Evolutionary conservation across 148 eudicot species (phyloP).

Genomic region (Oxyria digyna): DNA sequence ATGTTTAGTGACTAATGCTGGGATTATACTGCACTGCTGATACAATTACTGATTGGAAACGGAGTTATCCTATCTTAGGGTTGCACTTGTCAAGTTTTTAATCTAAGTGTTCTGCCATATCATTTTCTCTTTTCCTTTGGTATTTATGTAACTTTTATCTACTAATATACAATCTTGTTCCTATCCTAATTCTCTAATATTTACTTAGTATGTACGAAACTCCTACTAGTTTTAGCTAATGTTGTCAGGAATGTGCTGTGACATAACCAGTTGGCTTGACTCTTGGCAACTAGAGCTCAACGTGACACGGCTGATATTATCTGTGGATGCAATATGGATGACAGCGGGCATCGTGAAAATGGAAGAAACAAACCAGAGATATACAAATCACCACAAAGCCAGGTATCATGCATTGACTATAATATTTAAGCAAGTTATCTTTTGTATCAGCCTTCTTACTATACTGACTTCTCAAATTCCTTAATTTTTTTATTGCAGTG

Average conservation of each 20-base stretch:
- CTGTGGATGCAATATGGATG: constrained; percentile 45
- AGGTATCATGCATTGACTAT: constrained; percentile 27
- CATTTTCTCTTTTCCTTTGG: background rate
- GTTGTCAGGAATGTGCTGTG: background rate
- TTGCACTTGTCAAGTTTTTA: background rate
- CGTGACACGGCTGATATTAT: background rate
- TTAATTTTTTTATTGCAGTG: constrained; percentile 33
- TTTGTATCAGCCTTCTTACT: background rate
- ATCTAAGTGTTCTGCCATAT: background rate
- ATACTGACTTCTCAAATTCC: background rate
- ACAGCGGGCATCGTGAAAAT: constrained; percentile 73
- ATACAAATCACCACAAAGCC: constrained; percentile 60
- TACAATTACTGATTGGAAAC: background rate
- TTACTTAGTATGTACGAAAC: background rate
- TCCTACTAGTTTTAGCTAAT: background rate
- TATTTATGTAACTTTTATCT: background rate
- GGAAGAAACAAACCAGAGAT: constrained; percentile 65
- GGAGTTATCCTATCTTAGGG: background rate
- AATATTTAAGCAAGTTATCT: background rate
- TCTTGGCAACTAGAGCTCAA: background rate
- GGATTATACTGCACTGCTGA: background rate
- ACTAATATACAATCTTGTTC: background rate
- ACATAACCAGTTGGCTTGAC: constrained; percentile 4
- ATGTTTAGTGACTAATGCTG: too few relatives aligned
- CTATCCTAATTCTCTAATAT: background rate